Percentiles rank a stretch among this genome's conserved stretches.
These are phyloP conservation scores for Apiotrichum sp. DNA, from an alignment of 1,284 basidiomycete species.

Conservation along the genomic window DNA sequence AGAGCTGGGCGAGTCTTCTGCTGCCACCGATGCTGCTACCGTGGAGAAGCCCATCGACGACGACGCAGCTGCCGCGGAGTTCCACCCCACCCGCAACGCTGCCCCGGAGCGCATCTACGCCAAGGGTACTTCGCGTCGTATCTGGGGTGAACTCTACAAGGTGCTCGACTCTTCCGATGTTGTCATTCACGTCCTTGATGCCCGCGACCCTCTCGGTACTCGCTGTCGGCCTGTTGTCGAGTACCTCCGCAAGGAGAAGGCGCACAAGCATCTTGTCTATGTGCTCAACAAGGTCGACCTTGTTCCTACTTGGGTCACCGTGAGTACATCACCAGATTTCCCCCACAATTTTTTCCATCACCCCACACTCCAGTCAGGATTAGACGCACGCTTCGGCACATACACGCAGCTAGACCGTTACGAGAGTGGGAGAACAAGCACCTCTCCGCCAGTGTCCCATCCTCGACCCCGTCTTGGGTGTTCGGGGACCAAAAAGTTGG, in stretches of 20 bases:
- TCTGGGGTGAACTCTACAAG: slow-evolving; percentile 98
- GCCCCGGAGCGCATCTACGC: slow-evolving; percentile 76
- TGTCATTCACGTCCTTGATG: slow-evolving; percentile 91
- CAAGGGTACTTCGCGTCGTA: slow-evolving; percentile 87
- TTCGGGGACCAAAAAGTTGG: slow-evolving; percentile 28
- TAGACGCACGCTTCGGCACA: slow-evolving; percentile 36
- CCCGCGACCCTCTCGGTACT: slow-evolving; percentile 93
- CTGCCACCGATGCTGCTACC: slow-evolving; percentile 48
- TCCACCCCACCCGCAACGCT: slow-evolving; percentile 31
- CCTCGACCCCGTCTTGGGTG: slow-evolving; percentile 43
- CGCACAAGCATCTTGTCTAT: slow-evolving; percentile 94
- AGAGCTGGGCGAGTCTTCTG: slow-evolving; percentile 67
- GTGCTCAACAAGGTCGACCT: slow-evolving; percentile 98
- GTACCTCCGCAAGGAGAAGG: slow-evolving; percentile 91
- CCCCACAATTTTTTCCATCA: neutral
- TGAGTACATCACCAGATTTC: slow-evolving; percentile 51
- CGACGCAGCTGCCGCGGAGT: slow-evolving; percentile 23
- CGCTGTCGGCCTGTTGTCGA: slow-evolving; percentile 92
- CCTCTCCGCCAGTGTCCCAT: slow-evolving; percentile 46
- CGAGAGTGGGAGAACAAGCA: slow-evolving; percentile 57
- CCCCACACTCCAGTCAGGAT: slow-evolving; percentile 54
- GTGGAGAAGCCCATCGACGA: slow-evolving; percentile 23
- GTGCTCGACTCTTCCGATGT: slow-evolving; percentile 99
- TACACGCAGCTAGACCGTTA: slow-evolving; percentile 52
- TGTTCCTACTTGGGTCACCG: slow-evolving; percentile 98